Base-by-base conservation (phyloP, 495 filamentous ascomycete genomes). In the Xylaria acuta region DNA sequence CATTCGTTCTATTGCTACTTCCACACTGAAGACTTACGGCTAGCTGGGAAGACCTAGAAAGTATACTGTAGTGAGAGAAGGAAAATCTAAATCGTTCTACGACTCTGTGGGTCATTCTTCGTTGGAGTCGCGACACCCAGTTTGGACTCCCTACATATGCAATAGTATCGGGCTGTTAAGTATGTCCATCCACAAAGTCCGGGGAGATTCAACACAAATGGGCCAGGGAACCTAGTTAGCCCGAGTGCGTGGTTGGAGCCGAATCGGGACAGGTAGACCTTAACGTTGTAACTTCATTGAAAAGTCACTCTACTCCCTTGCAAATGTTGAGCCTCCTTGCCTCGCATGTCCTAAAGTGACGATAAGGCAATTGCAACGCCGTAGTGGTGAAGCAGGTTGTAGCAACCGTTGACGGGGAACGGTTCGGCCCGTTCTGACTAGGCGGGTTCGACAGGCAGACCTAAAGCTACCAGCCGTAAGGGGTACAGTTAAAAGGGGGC, bases 301-400 rank as follows among this genome's bases (percentile, higher is more conserved):
- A 27, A 68, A 58, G 65, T 68, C 49, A 58, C 51, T 68, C 51
- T 20, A 16, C 27, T 56, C 41, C 12, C 63, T 60, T 20, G 8
- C 11, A 3, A 60, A 65, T 22, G 63, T 47, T 16, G 38, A 41
- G 58, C 27, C 38, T 64, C 22, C 36, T 41, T 45, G 14, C 40
- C 40, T 22, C 38, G 9, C 60, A 14, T 0, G 14, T 64, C 25
- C 12, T 1, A 18, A 20, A 27, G 12, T 16, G n/a, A 45, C 14
- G 22, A 30, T 25, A 45, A 64, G 40, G 22, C 38, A 11, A 41
- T 20, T 27, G 11, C 60, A 64, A 64, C 20, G 20, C 20, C 22
- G 1, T 27, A 0, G 18, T 25, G n/a, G 53, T 56, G 12, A 27
- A 18, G 18, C 14, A 18, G 25, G 22, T 32, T 64, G 5, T 27